Base-by-base conservation (phyloP, 2,329 filamentous ascomycete genomes). In the Botrytis tulipae region DNA sequence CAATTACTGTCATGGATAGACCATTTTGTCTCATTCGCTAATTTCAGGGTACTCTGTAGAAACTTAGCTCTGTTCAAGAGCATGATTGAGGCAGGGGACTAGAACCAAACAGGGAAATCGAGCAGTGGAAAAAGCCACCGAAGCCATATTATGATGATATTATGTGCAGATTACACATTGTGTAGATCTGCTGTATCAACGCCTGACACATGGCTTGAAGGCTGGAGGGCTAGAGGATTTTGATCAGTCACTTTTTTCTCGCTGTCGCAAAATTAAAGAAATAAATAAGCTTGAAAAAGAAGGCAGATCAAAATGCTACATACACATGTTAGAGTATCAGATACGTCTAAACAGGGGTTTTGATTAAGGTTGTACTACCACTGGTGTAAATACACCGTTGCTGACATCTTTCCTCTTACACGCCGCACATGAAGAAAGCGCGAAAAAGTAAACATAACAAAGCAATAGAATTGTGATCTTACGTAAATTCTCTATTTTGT, bases 141-240 rank as follows among this genome's bases (percentile, higher is more conserved):
- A 54, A 67, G n/a, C 51, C 51, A 57, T 29, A 57, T 57, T 57
- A 29, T 57, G n/a, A 57, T 18, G 51, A 62, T 18, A 29, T 44
- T n/a, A 44, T 63, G 37, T 42, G 37, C 61, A 42, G 37, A 63
- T 42, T 42, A 63, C 8, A 63, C 25, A 65, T 65, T 29, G 20
- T 61, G 22, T 32, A 65, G n/a, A 65, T 65, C 61, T 46, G 40
- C 20, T 65, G n/a, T 20, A 46, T 67, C 22, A 51, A 67, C 32
- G 32, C 25, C 44, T 67, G 46, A 54, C 48, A 67, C 65, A 67
- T 66, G 44, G 44, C 63, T 51, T 54, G n/a, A 54, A 29, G n/a
- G 51, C 35, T 57, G 51, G n/a, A 54, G 51, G n/a, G 25, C 48
- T 54, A 3, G 29, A 48, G 44, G 14, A 40, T 67, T 54, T 37